Percentiles rank a stretch among this genome's conserved stretches.
phyloP scores from a whole-genome alignment of 2,329 filamentous ascomycete genomes.

The Emergomyces orientalis region DNA sequence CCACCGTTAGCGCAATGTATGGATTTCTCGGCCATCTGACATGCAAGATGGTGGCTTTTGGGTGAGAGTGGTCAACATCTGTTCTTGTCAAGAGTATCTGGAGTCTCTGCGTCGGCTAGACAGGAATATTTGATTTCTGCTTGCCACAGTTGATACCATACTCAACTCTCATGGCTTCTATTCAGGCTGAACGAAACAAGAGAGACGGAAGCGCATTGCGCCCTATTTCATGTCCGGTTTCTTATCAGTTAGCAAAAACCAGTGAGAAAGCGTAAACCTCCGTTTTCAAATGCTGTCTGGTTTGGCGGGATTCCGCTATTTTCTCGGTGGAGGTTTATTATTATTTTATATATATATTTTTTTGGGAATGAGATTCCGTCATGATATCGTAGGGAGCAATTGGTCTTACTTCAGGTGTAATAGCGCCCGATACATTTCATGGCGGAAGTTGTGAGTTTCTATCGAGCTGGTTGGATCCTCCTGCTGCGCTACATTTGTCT shows the following conservation, averaged over 20 bases:
- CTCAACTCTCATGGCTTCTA: background rate
- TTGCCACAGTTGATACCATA: background rate
- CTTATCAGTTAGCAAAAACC: background rate
- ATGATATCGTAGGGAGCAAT: background rate
- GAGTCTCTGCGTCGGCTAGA: background rate
- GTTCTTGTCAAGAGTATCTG: background rate
- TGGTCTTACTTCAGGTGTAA: background rate
- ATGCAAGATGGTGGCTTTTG: too few species aligned
- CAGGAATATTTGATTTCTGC: background rate
- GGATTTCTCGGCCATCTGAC: too few species aligned
- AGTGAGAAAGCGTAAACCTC: background rate
- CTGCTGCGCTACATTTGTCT: background rate
- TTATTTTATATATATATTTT: too few species aligned
- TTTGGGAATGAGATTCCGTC: background rate
- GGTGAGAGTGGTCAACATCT: background rate
- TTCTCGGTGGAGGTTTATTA: too few species aligned
- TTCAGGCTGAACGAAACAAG: background rate
- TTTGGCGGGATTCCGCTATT: background rate
- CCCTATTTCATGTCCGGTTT: background rate
- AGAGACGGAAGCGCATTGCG: background rate
- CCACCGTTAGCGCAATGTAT: too few species aligned
- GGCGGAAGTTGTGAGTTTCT: too few species aligned
- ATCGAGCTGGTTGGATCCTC: too few species aligned
- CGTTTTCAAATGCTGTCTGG: background rate
- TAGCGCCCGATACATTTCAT: background rate